Evolutionary conservation across 176 grass and related monocot genomes (phyloP).

Genomic region (Rhynchospora breviuscula): DNA sequence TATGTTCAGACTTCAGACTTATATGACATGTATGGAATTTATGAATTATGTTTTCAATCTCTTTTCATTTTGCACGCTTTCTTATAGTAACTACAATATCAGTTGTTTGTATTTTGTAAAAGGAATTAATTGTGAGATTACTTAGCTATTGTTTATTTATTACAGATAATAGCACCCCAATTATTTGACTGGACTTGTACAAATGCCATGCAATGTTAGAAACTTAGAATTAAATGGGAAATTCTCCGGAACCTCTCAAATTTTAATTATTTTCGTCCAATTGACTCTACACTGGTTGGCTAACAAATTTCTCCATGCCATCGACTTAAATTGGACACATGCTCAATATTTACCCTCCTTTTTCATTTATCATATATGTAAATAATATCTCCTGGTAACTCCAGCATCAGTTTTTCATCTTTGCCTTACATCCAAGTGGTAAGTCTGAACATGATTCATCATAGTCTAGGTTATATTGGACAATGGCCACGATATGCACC

Average conservation of each 20-base stretch:
- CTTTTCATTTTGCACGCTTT: background rate
- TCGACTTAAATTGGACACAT: slow-evolving; percentile 49
- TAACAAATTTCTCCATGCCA: slow-evolving; percentile 51
- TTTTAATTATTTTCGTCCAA: background rate
- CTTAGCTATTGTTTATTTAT: background rate
- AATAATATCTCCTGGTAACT: slow-evolving; percentile 46
- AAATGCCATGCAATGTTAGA: background rate
- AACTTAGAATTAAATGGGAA: background rate
- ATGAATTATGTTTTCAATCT: background rate
- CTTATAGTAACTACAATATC: background rate
- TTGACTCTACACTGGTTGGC: background rate
- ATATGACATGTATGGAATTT: background rate
- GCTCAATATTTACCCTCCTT: slow-evolving; percentile 55
- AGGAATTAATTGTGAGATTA: background rate
- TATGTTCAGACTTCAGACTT: background rate
- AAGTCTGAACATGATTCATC: slow-evolving; percentile 49
- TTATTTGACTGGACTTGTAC: background rate
- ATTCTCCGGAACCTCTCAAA: background rate
- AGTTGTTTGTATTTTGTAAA: background rate
- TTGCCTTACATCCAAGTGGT: slow-evolving; percentile 4
- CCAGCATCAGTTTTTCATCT: slow-evolving; percentile 60
- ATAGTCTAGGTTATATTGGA: slow-evolving; percentile 53
- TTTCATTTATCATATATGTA: background rate
- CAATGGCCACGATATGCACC: slow-evolving; percentile 38
- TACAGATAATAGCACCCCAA: background rate